Conservation (phyloP, 2,329 filamentous ascomycete genomes). For the Neofusicoccum parvum region DNA sequence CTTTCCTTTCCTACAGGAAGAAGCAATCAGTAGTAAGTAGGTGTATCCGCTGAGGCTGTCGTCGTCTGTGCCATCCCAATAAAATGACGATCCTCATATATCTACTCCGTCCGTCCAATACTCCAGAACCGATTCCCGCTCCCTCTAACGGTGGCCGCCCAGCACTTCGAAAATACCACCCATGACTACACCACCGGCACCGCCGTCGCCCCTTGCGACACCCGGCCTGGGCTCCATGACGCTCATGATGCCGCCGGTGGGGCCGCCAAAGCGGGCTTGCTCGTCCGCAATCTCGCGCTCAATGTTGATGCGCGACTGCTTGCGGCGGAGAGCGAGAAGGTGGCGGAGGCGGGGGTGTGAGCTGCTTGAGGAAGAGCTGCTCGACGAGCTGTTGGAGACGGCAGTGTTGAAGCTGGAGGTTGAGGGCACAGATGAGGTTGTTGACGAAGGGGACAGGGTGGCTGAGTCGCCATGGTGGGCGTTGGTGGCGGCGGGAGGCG, state of each 20-base stretch:
- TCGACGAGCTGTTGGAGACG: slow-evolving; percentile 28
- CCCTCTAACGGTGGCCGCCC: slow-evolving; percentile 26
- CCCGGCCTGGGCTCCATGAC: slow-evolving; percentile 33
- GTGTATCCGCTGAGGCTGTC: not conserved
- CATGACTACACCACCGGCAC: slow-evolving; percentile 27
- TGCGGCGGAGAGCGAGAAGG: slow-evolving; percentile 34
- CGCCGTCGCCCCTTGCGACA: slow-evolving; percentile 15
- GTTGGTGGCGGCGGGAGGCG: slow-evolving; percentile 20
- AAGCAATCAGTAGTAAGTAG: not conserved
- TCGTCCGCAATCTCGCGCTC: slow-evolving; percentile 38
- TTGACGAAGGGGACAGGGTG: not conserved
- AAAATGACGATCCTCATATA: too few species aligned
- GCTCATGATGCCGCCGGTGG: slow-evolving; percentile 24
- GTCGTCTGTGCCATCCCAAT: not conserved
- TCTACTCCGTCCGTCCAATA: not conserved
- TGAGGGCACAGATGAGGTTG: not conserved
- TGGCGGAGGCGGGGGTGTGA: slow-evolving; percentile 31
- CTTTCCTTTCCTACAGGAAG: not conserved
- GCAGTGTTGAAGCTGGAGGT: not conserved
- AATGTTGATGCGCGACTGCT: slow-evolving; percentile 37
- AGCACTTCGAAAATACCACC: slow-evolving; percentile 42
- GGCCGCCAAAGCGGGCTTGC: slow-evolving; percentile 32
- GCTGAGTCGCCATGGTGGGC: slow-evolving; percentile 29
- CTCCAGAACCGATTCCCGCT: not conserved
- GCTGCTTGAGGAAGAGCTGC: slow-evolving; percentile 25